Conservation (phyloP, 106 monocot species). For the Phalaenopsis equestris region DNA sequence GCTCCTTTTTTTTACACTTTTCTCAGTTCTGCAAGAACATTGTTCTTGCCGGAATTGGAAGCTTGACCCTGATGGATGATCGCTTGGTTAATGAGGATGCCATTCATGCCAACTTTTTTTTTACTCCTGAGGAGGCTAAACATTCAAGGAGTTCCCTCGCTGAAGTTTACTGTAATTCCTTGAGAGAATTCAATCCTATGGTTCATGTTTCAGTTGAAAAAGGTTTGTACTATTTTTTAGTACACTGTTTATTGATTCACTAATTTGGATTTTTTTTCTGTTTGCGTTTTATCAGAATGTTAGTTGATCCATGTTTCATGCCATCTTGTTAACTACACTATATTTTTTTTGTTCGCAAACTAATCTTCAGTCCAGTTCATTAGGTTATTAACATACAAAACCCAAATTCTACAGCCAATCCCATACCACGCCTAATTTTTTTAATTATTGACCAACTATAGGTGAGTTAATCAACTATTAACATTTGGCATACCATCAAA, state of each 20-base stretch:
- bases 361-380: too few relatives aligned
- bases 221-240: constrained; percentile 25
- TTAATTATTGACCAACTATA: too few relatives aligned
- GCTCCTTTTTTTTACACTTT: constrained; percentile 11
- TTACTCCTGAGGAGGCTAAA: constrained; percentile 36
- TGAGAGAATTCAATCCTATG: constrained; percentile 90
- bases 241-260: neutral
- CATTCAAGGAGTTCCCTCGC: constrained; percentile 34
- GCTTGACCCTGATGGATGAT: constrained; percentile 72
- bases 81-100: constrained; percentile 49
- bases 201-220: constrained; percentile 66
- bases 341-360: too few relatives aligned
- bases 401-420: too few relatives aligned
- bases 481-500: too few relatives aligned
- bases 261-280: neutral
- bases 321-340: neutral
- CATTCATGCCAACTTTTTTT: constrained; percentile 59
- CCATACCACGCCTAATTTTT: too few relatives aligned
- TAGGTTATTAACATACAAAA: too few relatives aligned
- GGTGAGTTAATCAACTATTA: too few relatives aligned
- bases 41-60: constrained; percentile 77
- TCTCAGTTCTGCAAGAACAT: constrained; percentile 89
- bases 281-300: neutral
- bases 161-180: constrained; percentile 68
- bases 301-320: neutral